Conservation (phyloP, 129 eudicot genomes). For the Rutidosis leptorrhynchoides region DNA sequence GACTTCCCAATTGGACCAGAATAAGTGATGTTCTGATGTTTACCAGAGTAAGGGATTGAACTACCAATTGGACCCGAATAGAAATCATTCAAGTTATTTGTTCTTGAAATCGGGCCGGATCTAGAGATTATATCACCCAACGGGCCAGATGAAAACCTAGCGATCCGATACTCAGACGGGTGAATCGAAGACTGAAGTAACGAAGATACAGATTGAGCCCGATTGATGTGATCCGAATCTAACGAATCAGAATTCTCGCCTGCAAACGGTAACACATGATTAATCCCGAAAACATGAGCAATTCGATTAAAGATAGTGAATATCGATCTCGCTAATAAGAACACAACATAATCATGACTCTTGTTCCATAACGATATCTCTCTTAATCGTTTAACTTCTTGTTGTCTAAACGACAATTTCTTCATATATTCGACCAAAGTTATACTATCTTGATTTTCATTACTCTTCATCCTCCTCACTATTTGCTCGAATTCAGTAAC, state of each 20-base stretch:
- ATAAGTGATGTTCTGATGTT: constrained; percentile 18
- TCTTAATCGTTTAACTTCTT: constrained; percentile 66
- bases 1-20: constrained; percentile 40
- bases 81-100: constrained; percentile 34
- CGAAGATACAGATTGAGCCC: constrained; percentile 32
- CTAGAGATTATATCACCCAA: constrained; percentile 27
- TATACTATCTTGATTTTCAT: constrained; percentile 47
- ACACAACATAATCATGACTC: constrained; percentile 59
- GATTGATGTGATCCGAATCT: constrained; percentile 37
- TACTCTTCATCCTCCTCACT: constrained; percentile 60
- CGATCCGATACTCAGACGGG: constrained; percentile 49
- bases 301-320: constrained; percentile 54
- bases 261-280: constrained; percentile 39
- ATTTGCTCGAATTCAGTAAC: constrained; percentile 72
- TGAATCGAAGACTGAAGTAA: constrained; percentile 64
- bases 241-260: constrained; percentile 33
- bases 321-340: constrained; percentile 61
- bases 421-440: constrained; percentile 47
- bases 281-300: constrained; percentile 61
- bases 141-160: constrained; percentile 47
- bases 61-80: constrained; percentile 55
- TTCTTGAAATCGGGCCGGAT: constrained; percentile 19
- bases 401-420: constrained; percentile 52
- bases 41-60: constrained; percentile 26
- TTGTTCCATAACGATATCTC: constrained; percentile 67